phyloP scores from a whole-genome alignment of 2,329 filamentous ascomycete species.

The Hirsutella rhossiliensis region DNA sequence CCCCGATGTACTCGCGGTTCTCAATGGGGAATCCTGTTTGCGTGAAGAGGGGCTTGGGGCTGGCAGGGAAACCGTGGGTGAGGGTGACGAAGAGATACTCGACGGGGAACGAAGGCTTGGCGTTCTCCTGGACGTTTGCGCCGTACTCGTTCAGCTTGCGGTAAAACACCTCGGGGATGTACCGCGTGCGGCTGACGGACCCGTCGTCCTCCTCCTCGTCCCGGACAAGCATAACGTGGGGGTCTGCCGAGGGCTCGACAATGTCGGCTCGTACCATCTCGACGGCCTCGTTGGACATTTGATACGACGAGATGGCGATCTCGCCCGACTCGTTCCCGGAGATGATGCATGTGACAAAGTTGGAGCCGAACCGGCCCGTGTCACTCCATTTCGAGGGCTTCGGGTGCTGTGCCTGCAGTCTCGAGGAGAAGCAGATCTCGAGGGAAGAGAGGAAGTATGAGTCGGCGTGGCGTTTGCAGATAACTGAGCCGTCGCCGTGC shows the following conservation, averaged over 20 bases:
- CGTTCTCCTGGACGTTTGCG: constrained; percentile 91
- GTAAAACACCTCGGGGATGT: constrained; percentile 97
- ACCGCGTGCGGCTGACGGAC: constrained; percentile 57
- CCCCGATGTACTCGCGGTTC: constrained; percentile 77
- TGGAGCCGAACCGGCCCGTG: constrained; percentile 84
- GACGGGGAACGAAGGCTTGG: constrained; percentile 90
- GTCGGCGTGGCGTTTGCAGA: constrained; percentile 93
- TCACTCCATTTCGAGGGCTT: constrained; percentile 96
- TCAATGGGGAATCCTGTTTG: constrained; percentile 73
- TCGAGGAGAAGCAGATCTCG: constrained; percentile 80
- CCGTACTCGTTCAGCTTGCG: constrained; percentile 93
- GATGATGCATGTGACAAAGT: constrained; percentile 92
- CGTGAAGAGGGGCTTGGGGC: constrained; percentile 65
- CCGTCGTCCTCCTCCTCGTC: constrained; percentile 78
- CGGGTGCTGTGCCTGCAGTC: constrained; percentile 77
- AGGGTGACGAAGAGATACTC: constrained; percentile 94
- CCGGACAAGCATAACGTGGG: constrained; percentile 86
- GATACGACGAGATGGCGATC: constrained; percentile 83
- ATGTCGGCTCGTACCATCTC: constrained; percentile 96
- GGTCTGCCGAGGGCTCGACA: constrained; percentile 88
- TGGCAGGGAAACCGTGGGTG: constrained; percentile 87
- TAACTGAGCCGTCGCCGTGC: constrained; percentile 67
- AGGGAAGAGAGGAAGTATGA: constrained; percentile 90
- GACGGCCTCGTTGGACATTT: constrained; percentile 88
- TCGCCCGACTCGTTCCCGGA: constrained; percentile 85